Conservation (phyloP, 805 yeast genomes). For the Saturnispora silvae region DNA sequence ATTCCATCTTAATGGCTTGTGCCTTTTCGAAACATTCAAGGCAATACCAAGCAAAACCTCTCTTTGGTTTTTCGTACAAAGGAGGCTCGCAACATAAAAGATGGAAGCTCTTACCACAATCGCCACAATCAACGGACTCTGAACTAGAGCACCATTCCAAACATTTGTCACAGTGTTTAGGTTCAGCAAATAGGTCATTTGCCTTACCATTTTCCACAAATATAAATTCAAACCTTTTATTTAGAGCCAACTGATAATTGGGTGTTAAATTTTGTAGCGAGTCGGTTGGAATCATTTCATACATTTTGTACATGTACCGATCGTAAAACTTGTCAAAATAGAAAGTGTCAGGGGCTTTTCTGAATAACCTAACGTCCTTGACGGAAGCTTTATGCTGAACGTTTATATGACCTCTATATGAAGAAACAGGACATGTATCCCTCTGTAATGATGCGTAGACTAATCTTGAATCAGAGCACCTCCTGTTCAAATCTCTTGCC, state of each 20-base stretch:
- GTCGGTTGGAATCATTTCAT: constrained; percentile 62
- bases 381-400: constrained; percentile 65
- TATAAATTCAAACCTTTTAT: constrained; percentile 59
- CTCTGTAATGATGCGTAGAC: constrained; percentile 79
- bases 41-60: constrained; percentile 90
- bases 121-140: constrained; percentile 74
- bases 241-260: constrained; percentile 49
- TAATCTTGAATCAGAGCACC: constrained; percentile 59
- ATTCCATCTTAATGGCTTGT: constrained; percentile 16
- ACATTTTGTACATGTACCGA: constrained; percentile 72
- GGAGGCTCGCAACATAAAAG: constrained; percentile 85
- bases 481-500: constrained; percentile 70
- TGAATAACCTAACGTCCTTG: constrained; percentile 43
- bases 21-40: constrained; percentile 54
- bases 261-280: constrained; percentile 47
- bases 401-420: constrained; percentile 64
- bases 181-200: constrained; percentile 50
- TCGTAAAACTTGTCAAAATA: constrained; percentile 83
- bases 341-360: constrained; percentile 55
- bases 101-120: constrained; percentile 62
- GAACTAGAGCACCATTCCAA: constrained; percentile 72
- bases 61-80: constrained; percentile 59
- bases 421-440: constrained; percentile 66
- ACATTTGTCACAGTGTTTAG: constrained; percentile 65
- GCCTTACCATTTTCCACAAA: constrained; percentile 64